Percentiles rank a stretch among this genome's conserved stretches.
Evolutionary conservation across 164 flowering plant genomes (phyloP).

Genomic region (Kalanchoe fedtschenkoi): DNA sequence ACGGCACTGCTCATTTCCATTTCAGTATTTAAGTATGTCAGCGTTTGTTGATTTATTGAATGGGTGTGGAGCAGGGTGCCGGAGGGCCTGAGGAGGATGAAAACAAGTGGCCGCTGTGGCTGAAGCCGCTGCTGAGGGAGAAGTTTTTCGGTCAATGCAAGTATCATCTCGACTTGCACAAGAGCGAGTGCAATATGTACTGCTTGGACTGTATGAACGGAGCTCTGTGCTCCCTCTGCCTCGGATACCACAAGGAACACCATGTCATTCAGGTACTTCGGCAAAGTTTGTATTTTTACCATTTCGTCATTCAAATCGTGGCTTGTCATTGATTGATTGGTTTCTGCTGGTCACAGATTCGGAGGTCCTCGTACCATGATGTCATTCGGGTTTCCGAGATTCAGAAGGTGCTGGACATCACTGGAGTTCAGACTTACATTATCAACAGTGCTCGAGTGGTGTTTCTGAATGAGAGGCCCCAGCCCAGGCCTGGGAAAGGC

Average conservation of each 20-base stretch:
- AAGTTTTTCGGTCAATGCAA: slow-evolving; percentile 40
- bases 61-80: slow-evolving; percentile 12
- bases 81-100: slow-evolving; percentile 18
- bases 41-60: too few relatives aligned
- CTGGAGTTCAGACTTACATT: slow-evolving; percentile 43
- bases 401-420: slow-evolving; percentile 37
- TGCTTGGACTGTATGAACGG: slow-evolving; percentile 45
- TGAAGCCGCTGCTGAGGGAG: slow-evolving; percentile 27
- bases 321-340: background rate
- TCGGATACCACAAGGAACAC: slow-evolving; percentile 27
- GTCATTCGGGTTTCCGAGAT: slow-evolving; percentile 48
- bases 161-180: slow-evolving; percentile 31
- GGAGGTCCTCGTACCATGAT: slow-evolving; percentile 51
- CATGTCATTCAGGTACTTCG: slow-evolving; percentile 36
- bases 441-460: slow-evolving; percentile 47
- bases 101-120: slow-evolving; percentile 39
- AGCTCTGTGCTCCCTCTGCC: slow-evolving; percentile 41
- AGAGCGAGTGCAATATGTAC: slow-evolving; percentile 48
- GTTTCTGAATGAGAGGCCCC: slow-evolving; percentile 50
- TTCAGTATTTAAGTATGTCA: too few relatives aligned
- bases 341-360: slow-evolving; percentile 21
- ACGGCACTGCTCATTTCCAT: background rate
- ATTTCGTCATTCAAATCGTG: background rate
- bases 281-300: background rate
- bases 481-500: slow-evolving; percentile 46